These are phyloP conservation scores for Neofusicoccum laricinum DNA, from an alignment of 2,329 filamentous ascomycete genomes.

Conservation along the genomic window DNA sequence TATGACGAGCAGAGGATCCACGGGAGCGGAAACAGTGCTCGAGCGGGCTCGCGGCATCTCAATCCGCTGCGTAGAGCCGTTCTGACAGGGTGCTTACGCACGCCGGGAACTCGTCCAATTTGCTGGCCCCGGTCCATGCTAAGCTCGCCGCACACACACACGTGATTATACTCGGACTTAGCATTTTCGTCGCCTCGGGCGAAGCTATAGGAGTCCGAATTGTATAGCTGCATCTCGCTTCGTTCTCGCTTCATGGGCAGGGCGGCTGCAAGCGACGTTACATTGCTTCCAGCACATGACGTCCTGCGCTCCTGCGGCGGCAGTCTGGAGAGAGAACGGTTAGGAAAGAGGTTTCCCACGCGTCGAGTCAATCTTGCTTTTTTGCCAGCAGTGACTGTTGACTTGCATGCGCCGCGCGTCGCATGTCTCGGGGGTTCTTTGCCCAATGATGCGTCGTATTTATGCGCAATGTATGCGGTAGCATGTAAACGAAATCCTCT, in stretches of 20 bases:
- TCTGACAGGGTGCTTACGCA: neutral
- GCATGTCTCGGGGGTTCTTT: neutral
- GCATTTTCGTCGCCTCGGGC: too few relatives aligned
- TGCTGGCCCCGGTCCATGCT: too few relatives aligned
- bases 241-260: neutral
- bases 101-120: too few relatives aligned
- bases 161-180: too few relatives aligned
- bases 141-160: too few relatives aligned
- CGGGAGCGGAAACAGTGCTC: neutral
- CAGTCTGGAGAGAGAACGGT: too few relatives aligned
- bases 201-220: neutral
- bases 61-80: neutral
- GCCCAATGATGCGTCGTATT: slow-evolving; percentile 4
- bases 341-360: neutral
- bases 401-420: neutral
- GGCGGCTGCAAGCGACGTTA: neutral
- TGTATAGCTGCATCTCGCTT: neutral
- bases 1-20: neutral
- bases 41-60: neutral
- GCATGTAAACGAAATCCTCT: slow-evolving; percentile 2
- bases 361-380: neutral
- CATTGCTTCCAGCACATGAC: neutral
- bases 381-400: neutral
- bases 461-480: neutral
- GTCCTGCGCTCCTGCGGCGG: neutral